phyloP scores from a whole-genome alignment of 192 early-diverging fungal genomes.

The Coemansia sp. region DNA sequence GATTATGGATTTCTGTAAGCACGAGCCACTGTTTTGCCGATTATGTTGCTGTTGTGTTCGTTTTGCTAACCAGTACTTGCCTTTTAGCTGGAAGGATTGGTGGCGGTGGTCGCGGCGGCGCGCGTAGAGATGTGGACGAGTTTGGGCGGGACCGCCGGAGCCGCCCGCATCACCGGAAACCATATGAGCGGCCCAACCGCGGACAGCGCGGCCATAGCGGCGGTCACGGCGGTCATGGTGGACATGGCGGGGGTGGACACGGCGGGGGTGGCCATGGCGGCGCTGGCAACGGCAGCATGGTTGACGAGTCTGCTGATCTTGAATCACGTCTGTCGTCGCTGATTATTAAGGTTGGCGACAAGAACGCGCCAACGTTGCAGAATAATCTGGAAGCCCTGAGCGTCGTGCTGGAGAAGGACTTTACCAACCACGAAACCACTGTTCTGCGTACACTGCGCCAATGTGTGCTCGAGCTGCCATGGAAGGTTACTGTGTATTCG shows the following conservation, averaged over 20 bases:
- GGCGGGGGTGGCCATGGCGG: constrained; percentile 12
- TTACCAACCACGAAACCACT: constrained; percentile 61
- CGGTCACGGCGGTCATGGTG: not conserved
- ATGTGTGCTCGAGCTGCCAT: constrained; percentile 42
- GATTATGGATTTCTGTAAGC: constrained; percentile 32
- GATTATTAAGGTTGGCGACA: constrained; percentile 77
- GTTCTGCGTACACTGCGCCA: constrained; percentile 61
- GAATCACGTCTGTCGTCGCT: constrained; percentile 66
- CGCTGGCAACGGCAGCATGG: constrained; percentile 8
- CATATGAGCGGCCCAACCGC: constrained; percentile 50
- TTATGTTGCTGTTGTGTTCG: not conserved
- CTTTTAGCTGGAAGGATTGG: constrained; percentile 47
- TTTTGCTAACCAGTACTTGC: not conserved
- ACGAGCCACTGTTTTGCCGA: not conserved
- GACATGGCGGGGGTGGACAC: constrained; percentile 9
- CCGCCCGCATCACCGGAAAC: constrained; percentile 46
- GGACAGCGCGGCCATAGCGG: constrained; percentile 16
- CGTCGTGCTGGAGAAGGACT: constrained; percentile 71
- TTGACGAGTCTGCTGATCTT: constrained; percentile 60
- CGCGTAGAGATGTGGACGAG: constrained; percentile 47
- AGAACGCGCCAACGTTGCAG: constrained; percentile 63
- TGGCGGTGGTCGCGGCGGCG: constrained; percentile 29
- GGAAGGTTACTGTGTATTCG: constrained; percentile 63
- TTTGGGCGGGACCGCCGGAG: constrained; percentile 54
- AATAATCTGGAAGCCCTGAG: constrained; percentile 68